A percentile compares a stretch with the other conserved stretches of the same genome.
Conservation (phyloP, 805 yeast genomes). For the Lipomyces japonicus region DNA sequence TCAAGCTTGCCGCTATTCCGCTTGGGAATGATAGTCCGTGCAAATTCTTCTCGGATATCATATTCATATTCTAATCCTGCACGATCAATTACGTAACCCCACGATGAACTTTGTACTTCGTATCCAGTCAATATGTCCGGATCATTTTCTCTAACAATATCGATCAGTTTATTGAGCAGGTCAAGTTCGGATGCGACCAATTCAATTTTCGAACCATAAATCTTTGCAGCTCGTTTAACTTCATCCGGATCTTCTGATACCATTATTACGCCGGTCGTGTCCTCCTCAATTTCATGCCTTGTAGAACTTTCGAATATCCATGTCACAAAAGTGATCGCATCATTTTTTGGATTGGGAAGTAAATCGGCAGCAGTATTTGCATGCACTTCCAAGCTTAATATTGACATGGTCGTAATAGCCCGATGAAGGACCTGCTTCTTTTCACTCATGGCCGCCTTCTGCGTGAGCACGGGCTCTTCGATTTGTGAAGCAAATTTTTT, state of each 20-base stretch:
- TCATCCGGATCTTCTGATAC: constrained; percentile 33
- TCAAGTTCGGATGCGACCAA: constrained; percentile 53
- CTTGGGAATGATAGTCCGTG: constrained; percentile 55
- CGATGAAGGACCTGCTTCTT: constrained; percentile 28
- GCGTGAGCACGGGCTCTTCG: constrained; percentile 24
- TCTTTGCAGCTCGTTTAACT: neutral
- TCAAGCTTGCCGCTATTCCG: constrained; percentile 43
- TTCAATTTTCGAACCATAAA: constrained; percentile 40
- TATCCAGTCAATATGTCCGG: constrained; percentile 88
- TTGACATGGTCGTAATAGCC: constrained; percentile 43
- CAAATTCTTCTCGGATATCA: constrained; percentile 56
- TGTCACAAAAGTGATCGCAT: constrained; percentile 56
- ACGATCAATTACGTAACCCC: constrained; percentile 87
- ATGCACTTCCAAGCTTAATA: constrained; percentile 67
- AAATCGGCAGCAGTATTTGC: constrained; percentile 48
- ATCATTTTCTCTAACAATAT: constrained; percentile 59
- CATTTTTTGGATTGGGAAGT: constrained; percentile 63
- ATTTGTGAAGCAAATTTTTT: constrained; percentile 7
- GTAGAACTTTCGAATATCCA: constrained; percentile 47
- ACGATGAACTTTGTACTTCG: constrained; percentile 73
- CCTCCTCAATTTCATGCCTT: constrained; percentile 5
- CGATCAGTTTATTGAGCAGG: constrained; percentile 54
- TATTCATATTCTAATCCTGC: constrained; percentile 41
- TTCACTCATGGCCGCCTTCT: constrained; percentile 28
- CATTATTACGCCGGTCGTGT: constrained; percentile 25